phyloP scores from a whole-genome alignment of 2,329 filamentous ascomycete genomes.

The Fusarium sp. region DNA sequence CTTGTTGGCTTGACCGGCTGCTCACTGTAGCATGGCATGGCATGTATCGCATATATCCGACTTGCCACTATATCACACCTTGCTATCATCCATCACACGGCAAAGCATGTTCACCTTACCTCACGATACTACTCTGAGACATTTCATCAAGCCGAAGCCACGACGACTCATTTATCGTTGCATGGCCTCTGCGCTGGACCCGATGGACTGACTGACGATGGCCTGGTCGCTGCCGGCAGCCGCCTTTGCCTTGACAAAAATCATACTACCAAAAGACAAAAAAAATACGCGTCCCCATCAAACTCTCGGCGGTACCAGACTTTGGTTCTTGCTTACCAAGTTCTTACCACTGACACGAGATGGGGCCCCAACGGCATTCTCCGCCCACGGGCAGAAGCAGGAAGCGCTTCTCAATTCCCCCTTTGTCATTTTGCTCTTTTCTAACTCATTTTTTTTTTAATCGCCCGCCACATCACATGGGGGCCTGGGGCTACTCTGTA shows the following conservation, averaged over 20 bases:
- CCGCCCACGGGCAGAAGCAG: background rate
- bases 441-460: background rate
- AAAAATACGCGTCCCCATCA: background rate
- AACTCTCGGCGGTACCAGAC: background rate
- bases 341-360: constrained; percentile 1
- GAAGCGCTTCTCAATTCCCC: background rate
- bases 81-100: constrained; percentile 4
- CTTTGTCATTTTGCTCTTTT: background rate
- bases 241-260: background rate
- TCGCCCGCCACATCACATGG: background rate
- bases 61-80: constrained; percentile 4
- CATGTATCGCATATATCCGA: background rate
- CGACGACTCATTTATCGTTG: background rate
- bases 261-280: background rate
- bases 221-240: constrained; percentile 32
- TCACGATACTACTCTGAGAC: constrained; percentile 10
- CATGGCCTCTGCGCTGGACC: background rate
- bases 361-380: background rate
- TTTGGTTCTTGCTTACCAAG: constrained; percentile 7
- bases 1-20: background rate
- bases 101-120: background rate
- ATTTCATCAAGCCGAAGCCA: background rate
- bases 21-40: background rate
- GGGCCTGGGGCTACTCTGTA: background rate
- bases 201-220: background rate